phyloP scores from a whole-genome alignment of 495 filamentous ascomycete genomes.

The Aspergillus hancockii region DNA sequence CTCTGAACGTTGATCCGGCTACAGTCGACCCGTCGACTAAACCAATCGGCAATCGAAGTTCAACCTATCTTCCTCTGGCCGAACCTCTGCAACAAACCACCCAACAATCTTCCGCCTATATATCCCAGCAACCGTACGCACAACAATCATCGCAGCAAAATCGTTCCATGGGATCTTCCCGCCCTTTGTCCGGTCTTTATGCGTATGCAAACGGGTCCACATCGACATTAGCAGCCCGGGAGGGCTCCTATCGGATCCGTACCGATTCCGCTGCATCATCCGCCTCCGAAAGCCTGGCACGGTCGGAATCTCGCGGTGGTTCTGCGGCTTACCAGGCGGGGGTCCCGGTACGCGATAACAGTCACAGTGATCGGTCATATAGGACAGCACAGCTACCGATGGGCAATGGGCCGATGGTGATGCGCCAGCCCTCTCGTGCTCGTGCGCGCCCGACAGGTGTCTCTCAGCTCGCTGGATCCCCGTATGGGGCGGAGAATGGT shows the following conservation, averaged over 20 bases:
- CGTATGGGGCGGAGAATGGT: constrained; percentile 65
- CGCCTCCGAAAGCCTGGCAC: constrained; percentile 53
- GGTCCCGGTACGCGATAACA: constrained; percentile 67
- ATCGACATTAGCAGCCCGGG: constrained; percentile 41
- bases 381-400: constrained; percentile 55
- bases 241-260: constrained; percentile 56
- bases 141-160: not conserved
- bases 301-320: constrained; percentile 63
- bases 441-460: constrained; percentile 48
- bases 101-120: constrained; percentile 37
- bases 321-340: constrained; percentile 62
- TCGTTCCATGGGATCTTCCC: constrained; percentile 37
- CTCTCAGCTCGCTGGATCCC: constrained; percentile 55
- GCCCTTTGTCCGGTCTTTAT: constrained; percentile 59
- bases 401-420: constrained; percentile 56
- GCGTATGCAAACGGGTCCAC: constrained; percentile 51
- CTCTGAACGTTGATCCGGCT: constrained; percentile 19
- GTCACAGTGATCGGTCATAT: constrained; percentile 68
- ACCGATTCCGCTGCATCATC: constrained; percentile 68
- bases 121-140: constrained; percentile 46
- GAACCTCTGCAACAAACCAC: constrained; percentile 25
- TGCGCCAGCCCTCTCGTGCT: constrained; percentile 48
- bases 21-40: constrained; percentile 19
- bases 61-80: constrained; percentile 25
- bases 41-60: constrained; percentile 31